These are phyloP conservation scores for Leonotis leonurus DNA, from an alignment of 257 asterid species.

Conservation along the genomic window DNA sequence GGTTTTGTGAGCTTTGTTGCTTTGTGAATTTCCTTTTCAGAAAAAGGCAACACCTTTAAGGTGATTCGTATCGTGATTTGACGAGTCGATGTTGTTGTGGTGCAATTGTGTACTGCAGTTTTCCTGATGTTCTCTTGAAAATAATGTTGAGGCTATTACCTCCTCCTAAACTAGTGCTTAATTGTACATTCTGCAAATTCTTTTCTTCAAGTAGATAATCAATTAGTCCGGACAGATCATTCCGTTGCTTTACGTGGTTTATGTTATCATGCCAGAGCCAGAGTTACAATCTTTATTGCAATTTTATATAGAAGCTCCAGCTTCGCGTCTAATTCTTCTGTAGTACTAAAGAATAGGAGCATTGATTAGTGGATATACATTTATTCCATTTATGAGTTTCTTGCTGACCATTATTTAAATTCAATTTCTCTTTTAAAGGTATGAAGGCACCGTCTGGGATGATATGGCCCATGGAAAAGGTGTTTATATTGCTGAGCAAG, in stretches of 20 bases:
- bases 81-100: too few relatives aligned
- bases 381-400: background rate
- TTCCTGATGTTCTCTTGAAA: background rate
- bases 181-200: background rate
- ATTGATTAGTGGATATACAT: background rate
- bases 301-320: too few relatives aligned
- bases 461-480: conserved; percentile 98
- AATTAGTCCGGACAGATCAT: background rate
- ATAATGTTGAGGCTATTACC: background rate
- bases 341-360: background rate
- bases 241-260: background rate
- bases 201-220: background rate
- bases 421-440: conserved; percentile 41
- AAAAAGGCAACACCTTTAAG: background rate
- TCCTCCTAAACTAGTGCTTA: background rate
- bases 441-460: conserved; percentile 99
- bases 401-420: background rate
- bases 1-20: background rate
- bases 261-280: too few relatives aligned
- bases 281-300: background rate
- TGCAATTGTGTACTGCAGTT: background rate
- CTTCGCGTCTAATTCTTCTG: too few relatives aligned
- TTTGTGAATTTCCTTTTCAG: background rate
- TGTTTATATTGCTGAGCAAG: conserved; percentile 73
- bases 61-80: background rate